phyloP scores from a whole-genome alignment of 2,329 filamentous ascomycete genomes.

The Sarocladium brachiariae region DNA sequence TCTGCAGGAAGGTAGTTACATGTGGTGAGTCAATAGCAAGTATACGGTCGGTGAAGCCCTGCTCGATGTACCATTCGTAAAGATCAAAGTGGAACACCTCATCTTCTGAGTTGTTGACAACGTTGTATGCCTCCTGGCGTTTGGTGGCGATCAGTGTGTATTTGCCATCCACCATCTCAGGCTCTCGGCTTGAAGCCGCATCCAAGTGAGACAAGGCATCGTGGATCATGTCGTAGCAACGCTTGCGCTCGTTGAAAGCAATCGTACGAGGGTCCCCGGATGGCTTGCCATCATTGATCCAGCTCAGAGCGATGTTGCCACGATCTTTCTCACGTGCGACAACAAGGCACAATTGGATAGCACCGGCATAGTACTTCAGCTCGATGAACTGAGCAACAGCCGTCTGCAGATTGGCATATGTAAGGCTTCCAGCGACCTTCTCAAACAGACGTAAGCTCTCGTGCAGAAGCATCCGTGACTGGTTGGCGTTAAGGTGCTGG shows the following conservation, averaged over 20 bases:
- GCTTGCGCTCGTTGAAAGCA: slow-evolving; percentile 63
- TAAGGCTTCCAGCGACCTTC: slow-evolving; percentile 77
- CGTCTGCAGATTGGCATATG: slow-evolving; percentile 69
- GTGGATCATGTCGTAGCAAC: slow-evolving; percentile 84
- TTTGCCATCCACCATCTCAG: slow-evolving; percentile 70
- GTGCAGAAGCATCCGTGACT: slow-evolving; percentile 71
- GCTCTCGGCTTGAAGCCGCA: slow-evolving; percentile 57
- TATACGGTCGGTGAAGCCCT: slow-evolving; percentile 79
- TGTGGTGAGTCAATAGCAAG: slow-evolving; percentile 78
- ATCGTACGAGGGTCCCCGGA: slow-evolving; percentile 46
- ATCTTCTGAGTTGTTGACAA: slow-evolving; percentile 82
- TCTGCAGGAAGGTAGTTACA: slow-evolving; percentile 78
- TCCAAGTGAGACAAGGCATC: slow-evolving; percentile 75
- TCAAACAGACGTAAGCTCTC: slow-evolving; percentile 86
- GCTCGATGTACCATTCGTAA: slow-evolving; percentile 94
- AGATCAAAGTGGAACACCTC: slow-evolving; percentile 93
- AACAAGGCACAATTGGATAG: slow-evolving; percentile 77
- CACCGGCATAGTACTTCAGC: slow-evolving; percentile 87
- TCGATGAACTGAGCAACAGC: slow-evolving; percentile 73
- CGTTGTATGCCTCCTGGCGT: slow-evolving; percentile 78
- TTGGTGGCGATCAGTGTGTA: slow-evolving; percentile 70
- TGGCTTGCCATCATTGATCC: slow-evolving; percentile 79
- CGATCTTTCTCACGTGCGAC: slow-evolving; percentile 83
- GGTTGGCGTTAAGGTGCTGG: slow-evolving; percentile 65
- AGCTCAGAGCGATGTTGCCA: slow-evolving; percentile 75